Evolutionary conservation across 495 filamentous ascomycete species (phyloP).

Genomic region (Sabuloglossum arenarium): DNA sequence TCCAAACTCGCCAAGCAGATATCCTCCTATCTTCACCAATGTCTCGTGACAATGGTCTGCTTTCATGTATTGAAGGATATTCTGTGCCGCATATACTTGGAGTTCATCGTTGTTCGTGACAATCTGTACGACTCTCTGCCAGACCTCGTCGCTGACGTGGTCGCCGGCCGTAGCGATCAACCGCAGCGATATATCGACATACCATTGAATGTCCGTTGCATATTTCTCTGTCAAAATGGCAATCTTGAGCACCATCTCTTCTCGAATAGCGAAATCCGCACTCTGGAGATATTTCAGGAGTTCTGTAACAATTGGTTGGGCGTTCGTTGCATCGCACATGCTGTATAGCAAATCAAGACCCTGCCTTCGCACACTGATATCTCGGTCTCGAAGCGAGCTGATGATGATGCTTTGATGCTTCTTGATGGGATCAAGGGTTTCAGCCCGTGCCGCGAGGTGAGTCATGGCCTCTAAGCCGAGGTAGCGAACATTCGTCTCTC

Average conservation of each 20-base stretch:
- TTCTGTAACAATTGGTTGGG: constrained; percentile 80
- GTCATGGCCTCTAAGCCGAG: constrained; percentile 96
- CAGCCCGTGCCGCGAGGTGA: constrained; percentile 82
- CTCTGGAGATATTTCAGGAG: constrained; percentile 86
- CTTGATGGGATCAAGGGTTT: constrained; percentile 94
- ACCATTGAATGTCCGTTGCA: constrained; percentile 96
- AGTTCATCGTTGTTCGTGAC: constrained; percentile 98
- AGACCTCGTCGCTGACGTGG: constrained; percentile 97
- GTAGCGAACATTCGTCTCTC: constrained; percentile 96
- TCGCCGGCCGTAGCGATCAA: constrained; percentile 93
- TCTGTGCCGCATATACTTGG: constrained; percentile 88
- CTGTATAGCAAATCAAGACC: constrained; percentile 94
- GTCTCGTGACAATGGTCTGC: constrained; percentile 89
- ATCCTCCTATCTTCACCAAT: constrained; percentile 89
- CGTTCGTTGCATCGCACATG: constrained; percentile 94
- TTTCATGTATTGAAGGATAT: constrained; percentile 75
- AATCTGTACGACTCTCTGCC: constrained; percentile 97
- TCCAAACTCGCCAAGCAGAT: constrained; percentile 89
- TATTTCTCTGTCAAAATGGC: constrained; percentile 98
- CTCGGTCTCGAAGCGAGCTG: constrained; percentile 78
- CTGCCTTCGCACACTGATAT: constrained; percentile 93
- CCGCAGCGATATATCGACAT: constrained; percentile 90
- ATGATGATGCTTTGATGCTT: constrained; percentile 94
- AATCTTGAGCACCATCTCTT: constrained; percentile 99
- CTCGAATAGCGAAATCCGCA: constrained; percentile 90